These are phyloP conservation scores for Hemileccinum impolitum DNA, from an alignment of 768 basidiomycete genomes.

Conservation along the genomic window DNA sequence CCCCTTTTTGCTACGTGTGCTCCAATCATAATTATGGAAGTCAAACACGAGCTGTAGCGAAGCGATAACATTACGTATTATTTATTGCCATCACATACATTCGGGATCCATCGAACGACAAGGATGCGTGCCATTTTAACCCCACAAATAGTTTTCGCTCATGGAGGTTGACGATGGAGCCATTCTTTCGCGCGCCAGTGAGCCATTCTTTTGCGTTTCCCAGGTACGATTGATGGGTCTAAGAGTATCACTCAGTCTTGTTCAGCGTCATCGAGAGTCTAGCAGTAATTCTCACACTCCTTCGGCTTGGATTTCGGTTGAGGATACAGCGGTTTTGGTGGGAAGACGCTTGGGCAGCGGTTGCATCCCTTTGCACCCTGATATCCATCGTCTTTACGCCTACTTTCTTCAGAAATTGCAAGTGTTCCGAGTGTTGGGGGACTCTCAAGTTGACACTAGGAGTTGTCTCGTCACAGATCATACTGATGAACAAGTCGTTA, in stretches of 20 bases:
- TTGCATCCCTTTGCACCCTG: conserved; percentile 3
- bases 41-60: neutral
- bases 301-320: conserved; percentile 16
- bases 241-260: neutral
- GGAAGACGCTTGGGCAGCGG: conserved; percentile 22
- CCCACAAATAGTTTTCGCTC: neutral
- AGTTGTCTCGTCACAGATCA: conserved; percentile 1
- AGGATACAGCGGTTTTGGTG: conserved; percentile 20
- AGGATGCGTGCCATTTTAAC: neutral
- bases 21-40: no score
- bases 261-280: conserved; percentile 5
- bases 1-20: no score
- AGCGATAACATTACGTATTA: neutral
- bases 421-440: neutral
- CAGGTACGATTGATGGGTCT: neutral
- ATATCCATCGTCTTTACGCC: neutral
- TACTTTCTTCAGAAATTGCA: neutral
- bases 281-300: conserved; percentile 8
- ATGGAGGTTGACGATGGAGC: neutral
- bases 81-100: no score
- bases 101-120: no score
- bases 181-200: neutral
- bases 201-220: neutral
- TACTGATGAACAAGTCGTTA: neutral
- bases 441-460: no score